A percentile compares a stretch with the other conserved stretches of the same genome.
These are phyloP conservation scores for Solanum sparsipilum DNA, from an alignment of 257 asterid genomes.

Conservation along the genomic window DNA sequence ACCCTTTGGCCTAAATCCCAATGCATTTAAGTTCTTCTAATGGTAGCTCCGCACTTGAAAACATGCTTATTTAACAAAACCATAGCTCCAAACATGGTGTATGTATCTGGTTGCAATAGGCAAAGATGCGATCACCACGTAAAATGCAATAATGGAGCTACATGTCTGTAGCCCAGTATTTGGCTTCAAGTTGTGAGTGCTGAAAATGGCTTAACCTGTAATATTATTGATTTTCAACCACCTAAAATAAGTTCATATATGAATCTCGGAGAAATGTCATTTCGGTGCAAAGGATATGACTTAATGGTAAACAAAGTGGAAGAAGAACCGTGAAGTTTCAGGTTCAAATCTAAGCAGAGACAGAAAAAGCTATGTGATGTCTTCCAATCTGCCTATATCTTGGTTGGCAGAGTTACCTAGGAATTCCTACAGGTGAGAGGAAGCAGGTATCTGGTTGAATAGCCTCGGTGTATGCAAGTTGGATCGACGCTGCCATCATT, in stretches of 20 bases:
- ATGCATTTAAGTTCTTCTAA: background rate
- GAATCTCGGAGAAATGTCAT: background rate
- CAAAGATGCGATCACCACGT: background rate
- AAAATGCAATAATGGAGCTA: background rate
- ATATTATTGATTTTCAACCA: background rate
- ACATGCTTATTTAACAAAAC: background rate
- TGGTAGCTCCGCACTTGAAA: background rate
- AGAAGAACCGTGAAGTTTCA: background rate
- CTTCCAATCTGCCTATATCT: background rate
- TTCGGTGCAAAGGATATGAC: background rate
- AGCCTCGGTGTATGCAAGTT: background rate
- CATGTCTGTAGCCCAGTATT: background rate
- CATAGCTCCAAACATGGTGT: background rate
- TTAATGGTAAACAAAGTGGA: background rate
- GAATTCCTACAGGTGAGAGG: background rate
- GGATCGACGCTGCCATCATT: background rate
- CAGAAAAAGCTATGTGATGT: background rate
- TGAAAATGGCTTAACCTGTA: background rate
- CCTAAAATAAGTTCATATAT: background rate
- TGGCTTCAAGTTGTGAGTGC: background rate
- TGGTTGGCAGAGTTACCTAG: background rate
- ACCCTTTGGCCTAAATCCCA: background rate
- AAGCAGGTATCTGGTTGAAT: background rate
- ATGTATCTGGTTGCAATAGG: background rate
- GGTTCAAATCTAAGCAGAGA: background rate